These are phyloP conservation scores for Ilyonectria destructans DNA, from an alignment of 2,329 filamentous ascomycete species.

Conservation along the genomic window DNA sequence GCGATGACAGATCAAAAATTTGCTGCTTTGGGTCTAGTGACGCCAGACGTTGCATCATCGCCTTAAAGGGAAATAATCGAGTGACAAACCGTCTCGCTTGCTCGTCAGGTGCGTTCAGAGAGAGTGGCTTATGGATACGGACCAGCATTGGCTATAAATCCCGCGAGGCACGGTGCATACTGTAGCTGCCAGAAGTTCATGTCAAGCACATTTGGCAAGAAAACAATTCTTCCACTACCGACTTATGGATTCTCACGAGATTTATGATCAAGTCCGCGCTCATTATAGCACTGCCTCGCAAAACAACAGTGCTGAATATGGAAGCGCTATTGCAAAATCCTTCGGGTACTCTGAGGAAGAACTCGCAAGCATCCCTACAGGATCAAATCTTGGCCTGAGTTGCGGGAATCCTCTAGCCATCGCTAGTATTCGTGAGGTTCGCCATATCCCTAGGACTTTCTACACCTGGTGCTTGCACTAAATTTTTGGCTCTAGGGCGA, in stretches of 20 bases:
- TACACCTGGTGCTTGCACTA: not conserved
- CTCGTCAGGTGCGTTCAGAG: not conserved
- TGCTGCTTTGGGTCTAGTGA: conserved; percentile 30
- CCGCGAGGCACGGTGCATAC: not conserved
- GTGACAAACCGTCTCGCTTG: conserved; percentile 42
- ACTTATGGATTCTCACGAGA: conserved; percentile 50
- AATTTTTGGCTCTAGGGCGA: conserved; percentile 62
- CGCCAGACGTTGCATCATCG: not conserved
- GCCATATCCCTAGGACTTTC: not conserved
- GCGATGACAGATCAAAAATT: conserved; percentile 30
- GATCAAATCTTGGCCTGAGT: conserved; percentile 68
- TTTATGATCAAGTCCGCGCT: conserved; percentile 55
- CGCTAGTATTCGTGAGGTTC: conserved; percentile 62
- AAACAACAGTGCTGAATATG: conserved; percentile 52
- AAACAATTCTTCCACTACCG: conserved; percentile 15
- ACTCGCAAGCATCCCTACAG: conserved; percentile 60
- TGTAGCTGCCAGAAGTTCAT: not conserved
- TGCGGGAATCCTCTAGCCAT: conserved; percentile 70
- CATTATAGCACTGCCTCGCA: conserved; percentile 55
- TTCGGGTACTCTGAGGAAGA: conserved; percentile 69
- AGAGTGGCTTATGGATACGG: not conserved
- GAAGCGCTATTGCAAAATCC: conserved; percentile 62
- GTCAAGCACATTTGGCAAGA: not conserved
- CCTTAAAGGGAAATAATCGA: conserved; percentile 23
- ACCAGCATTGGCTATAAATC: conserved; percentile 4